A percentile compares a stretch with the other conserved stretches of the same genome.
Evolutionary conservation across 2,329 filamentous ascomycete species (phyloP).

Genomic region (Cladosporium halotolerans): DNA sequence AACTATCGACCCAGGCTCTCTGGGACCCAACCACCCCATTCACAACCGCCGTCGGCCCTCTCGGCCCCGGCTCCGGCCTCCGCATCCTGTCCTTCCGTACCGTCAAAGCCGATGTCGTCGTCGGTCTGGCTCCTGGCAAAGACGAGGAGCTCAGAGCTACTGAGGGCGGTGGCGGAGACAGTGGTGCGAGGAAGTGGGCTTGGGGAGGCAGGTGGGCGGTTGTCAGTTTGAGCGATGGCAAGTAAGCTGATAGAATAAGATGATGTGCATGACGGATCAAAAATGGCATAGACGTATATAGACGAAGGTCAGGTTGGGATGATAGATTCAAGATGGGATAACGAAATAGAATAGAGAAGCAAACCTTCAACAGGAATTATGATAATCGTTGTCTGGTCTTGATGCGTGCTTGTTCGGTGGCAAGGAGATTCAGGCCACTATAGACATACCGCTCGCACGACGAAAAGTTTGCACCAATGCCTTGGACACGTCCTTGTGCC

Average conservation of each 20-base stretch:
- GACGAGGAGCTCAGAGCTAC: constrained; percentile 71
- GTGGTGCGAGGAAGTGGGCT: constrained; percentile 72
- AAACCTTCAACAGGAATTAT: too few species aligned
- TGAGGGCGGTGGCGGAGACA: constrained; percentile 66
- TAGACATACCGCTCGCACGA: too few species aligned
- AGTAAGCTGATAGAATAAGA: constrained; percentile 27
- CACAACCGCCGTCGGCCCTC: constrained; percentile 71
- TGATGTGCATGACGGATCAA: too few species aligned
- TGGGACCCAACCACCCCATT: constrained; percentile 91
- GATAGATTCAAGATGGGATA: too few species aligned
- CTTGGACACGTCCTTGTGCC: too few species aligned
- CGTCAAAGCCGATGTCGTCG: constrained; percentile 94
- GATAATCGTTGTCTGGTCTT: too few species aligned
- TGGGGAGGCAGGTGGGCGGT: constrained; percentile 97
- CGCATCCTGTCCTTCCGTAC: constrained; percentile 83
- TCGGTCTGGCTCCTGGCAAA: constrained; percentile 72
- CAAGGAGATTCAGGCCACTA: too few species aligned
- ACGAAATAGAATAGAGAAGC: too few species aligned
- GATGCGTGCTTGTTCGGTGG: too few species aligned
- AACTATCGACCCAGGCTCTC: constrained; percentile 35
- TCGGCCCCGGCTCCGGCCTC: constrained; percentile 74
- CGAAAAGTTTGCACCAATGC: too few species aligned
- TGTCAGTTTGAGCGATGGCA: constrained; percentile 74
- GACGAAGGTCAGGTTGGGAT: too few species aligned
- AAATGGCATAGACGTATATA: too few species aligned